Percentiles rank a stretch among this genome's conserved stretches.
These are phyloP conservation scores for Suillus plorans DNA, from an alignment of 768 basidiomycete genomes.

Conservation along the genomic window DNA sequence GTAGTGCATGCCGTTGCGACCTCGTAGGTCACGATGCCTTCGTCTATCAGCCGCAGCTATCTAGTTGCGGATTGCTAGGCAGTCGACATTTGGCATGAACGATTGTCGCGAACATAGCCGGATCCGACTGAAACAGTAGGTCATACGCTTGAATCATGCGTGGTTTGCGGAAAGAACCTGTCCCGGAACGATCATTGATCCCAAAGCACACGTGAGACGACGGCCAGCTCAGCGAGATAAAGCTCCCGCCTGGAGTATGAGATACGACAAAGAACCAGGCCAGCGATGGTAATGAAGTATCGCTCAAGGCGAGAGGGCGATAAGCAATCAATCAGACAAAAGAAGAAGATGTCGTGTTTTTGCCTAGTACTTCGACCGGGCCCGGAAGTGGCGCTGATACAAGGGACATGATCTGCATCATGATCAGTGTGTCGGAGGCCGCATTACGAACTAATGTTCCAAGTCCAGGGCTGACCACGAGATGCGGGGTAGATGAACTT, in stretches of 20 bases:
- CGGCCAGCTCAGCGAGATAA: background rate
- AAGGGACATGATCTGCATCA: background rate
- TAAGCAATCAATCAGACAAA: background rate
- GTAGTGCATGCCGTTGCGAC: background rate
- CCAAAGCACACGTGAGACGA: background rate
- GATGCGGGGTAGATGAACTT: background rate
- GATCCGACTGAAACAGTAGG: too few species aligned
- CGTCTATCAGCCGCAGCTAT: background rate
- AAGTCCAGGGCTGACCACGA: background rate
- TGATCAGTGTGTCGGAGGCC: background rate
- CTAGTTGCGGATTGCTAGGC: background rate
- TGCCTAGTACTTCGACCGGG: background rate
- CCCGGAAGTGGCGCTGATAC: background rate
- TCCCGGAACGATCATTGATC: background rate
- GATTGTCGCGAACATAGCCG: background rate
- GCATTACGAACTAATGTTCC: background rate
- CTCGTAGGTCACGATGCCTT: background rate
- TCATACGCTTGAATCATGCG: background rate
- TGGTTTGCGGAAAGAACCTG: background rate
- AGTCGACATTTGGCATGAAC: background rate
- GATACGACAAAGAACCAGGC: background rate
- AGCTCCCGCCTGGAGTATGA: background rate
- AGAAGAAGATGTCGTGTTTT: background rate
- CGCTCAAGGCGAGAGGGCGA: constrained; percentile 1
- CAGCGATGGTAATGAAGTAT: background rate